phyloP scores from a whole-genome alignment of 2,329 filamentous ascomycete species.

The Byssochlamys sp. region DNA sequence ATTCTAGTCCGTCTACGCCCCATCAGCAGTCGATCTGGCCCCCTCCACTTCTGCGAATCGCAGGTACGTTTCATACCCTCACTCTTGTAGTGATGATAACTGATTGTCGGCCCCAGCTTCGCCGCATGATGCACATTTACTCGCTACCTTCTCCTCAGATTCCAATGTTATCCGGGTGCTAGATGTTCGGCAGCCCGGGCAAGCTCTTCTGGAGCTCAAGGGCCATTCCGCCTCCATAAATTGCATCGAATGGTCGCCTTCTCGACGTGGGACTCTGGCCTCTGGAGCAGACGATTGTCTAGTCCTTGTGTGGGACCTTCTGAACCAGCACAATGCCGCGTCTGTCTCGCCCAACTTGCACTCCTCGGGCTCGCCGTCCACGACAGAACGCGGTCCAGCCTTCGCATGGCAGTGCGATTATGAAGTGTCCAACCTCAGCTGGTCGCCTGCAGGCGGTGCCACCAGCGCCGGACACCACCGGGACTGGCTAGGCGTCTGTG shows the following conservation, averaged over 20 bases:
- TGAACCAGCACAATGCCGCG: constrained; percentile 54
- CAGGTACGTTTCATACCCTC: constrained; percentile 22
- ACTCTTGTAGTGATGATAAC: neutral
- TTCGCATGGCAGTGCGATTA: constrained; percentile 39
- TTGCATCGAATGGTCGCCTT: constrained; percentile 90
- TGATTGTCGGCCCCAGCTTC: constrained; percentile 49
- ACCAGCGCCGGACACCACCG: constrained; percentile 23
- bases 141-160: constrained; percentile 94
- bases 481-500: constrained; percentile 38
- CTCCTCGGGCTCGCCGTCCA: constrained; percentile 18
- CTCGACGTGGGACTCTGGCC: constrained; percentile 74
- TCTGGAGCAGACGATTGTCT: constrained; percentile 86
- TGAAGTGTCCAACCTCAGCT: constrained; percentile 40
- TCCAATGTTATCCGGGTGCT: constrained; percentile 87
- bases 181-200: constrained; percentile 89
- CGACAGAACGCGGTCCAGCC: constrained; percentile 35
- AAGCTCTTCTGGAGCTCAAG: constrained; percentile 83
- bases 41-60: constrained; percentile 42
- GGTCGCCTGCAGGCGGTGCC: constrained; percentile 35
- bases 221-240: constrained; percentile 80
- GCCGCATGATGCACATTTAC: constrained; percentile 85
- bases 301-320: constrained; percentile 86
- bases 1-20: constrained; percentile 62
- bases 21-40: constrained; percentile 49
- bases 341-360: constrained; percentile 33